These are phyloP conservation scores for Cercophora samala DNA, from an alignment of 495 filamentous ascomycete genomes.

Conservation along the genomic window DNA sequence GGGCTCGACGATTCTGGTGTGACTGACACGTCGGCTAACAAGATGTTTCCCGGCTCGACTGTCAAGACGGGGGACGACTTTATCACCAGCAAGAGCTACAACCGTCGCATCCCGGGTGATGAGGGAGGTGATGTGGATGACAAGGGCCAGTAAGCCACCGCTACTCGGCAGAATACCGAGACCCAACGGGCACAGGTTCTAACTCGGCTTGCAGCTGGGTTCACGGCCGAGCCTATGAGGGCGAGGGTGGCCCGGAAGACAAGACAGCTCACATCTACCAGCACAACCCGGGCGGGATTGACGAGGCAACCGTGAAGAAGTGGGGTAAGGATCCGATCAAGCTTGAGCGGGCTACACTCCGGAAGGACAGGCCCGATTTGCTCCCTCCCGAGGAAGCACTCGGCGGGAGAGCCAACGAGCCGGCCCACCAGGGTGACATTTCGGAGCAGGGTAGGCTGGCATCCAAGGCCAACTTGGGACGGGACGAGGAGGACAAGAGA, in stretches of 20 bases:
- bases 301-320: slow-evolving; percentile 21
- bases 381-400: slow-evolving; percentile 16
- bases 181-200: neutral
- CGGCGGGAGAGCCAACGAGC: slow-evolving; percentile 6
- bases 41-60: slow-evolving; percentile 33
- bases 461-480: slow-evolving; percentile 19
- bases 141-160: slow-evolving; percentile 31
- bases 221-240: slow-evolving; percentile 32
- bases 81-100: slow-evolving; percentile 34
- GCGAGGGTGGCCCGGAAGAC: slow-evolving; percentile 34
- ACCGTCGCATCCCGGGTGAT: slow-evolving; percentile 37
- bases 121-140: slow-evolving; percentile 41
- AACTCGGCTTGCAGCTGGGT: slow-evolving; percentile 11
- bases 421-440: slow-evolving; percentile 1
- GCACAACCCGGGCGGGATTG: slow-evolving; percentile 27
- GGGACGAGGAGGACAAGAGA: neutral
- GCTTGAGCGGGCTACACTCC: slow-evolving; percentile 4
- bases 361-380: slow-evolving; percentile 11
- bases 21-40: slow-evolving; percentile 29
- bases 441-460: slow-evolving; percentile 19
- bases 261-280: slow-evolving; percentile 32
- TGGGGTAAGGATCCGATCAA: slow-evolving; percentile 17
- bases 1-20: slow-evolving; percentile 33
- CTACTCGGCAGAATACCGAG: neutral
- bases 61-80: slow-evolving; percentile 32